Evolutionary conservation across 768 basidiomycete species (phyloP).

Genomic region (Suillus spraguei): DNA sequence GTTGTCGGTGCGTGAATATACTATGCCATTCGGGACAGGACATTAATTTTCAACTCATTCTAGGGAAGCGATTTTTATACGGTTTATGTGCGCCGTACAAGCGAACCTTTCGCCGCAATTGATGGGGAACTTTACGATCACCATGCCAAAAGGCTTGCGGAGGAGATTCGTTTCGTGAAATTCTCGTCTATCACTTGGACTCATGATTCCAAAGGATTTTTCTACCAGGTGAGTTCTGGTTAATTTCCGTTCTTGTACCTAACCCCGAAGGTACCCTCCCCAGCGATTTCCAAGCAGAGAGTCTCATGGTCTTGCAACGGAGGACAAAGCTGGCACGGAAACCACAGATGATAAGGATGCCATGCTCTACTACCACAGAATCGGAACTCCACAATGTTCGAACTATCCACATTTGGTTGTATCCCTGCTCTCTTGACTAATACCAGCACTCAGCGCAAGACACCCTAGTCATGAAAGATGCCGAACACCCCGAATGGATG

Average conservation of each 20-base stretch:
- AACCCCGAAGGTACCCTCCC: not conserved
- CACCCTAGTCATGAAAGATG: slow-evolving; percentile 64
- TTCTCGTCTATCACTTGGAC: slow-evolving; percentile 77
- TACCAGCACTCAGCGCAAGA: slow-evolving; percentile 55
- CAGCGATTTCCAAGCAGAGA: slow-evolving; percentile 60
- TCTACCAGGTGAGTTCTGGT: slow-evolving; percentile 61
- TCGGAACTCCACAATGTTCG: slow-evolving; percentile 72
- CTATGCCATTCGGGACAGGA: slow-evolving; percentile 3
- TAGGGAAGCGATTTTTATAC: slow-evolving; percentile 78
- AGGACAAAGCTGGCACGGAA: slow-evolving; percentile 58
- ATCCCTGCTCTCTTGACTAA: slow-evolving; percentile 11
- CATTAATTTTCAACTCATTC: slow-evolving; percentile 5
- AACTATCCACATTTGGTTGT: slow-evolving; percentile 14
- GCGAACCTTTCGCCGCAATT: slow-evolving; percentile 51
- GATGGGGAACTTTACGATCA: slow-evolving; percentile 42
- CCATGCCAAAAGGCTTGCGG: slow-evolving; percentile 55
- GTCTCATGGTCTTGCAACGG: slow-evolving; percentile 46
- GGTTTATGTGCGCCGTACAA: slow-evolving; percentile 66
- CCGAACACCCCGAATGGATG: slow-evolving; percentile 65
- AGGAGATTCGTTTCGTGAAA: slow-evolving; percentile 76
- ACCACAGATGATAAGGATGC: slow-evolving; percentile 67
- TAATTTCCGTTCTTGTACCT: not conserved
- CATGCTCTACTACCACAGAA: slow-evolving; percentile 73
- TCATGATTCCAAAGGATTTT: slow-evolving; percentile 79
- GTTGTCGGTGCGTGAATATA: slow-evolving; percentile 52